Evolutionary conservation across 805 yeast species (phyloP), one percentile per base, ranked within the genome.

Genomic region (Metschnikowia lachancei): DNA sequence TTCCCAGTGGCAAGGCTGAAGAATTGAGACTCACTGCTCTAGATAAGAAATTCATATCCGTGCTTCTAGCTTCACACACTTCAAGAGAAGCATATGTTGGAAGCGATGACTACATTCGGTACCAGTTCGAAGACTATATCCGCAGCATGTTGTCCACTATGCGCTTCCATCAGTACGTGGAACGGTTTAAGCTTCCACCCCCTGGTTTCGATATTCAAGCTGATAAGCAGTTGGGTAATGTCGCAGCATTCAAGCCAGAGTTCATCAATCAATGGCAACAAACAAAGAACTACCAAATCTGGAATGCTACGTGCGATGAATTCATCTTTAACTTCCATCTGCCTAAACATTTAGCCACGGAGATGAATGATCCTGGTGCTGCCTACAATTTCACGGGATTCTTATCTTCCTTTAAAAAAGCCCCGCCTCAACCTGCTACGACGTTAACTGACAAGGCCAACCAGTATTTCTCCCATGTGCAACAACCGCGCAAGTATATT

Each of bases 101-200:
- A 5, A 67, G 65, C 54, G 98, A 94, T 58, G 99, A 94, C 64
- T 88, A 83, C 59, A 83, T 94, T 28, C 69, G 98, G 43, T 77
- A 82, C 66, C 89, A 83, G 57, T 91, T 92, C 64, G 99, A 94
- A 60, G 97, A 91, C 58, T 94, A 94, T 60, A 65, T 91, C 20
- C 76, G 85, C 48, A 88, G 95, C 10, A 63, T 94, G 52, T 62
- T 92, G 19, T 74, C 95, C 0, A 75, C 87, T 20, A 81, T 79
- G 18, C 85, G 95, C 63, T 86, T 83, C 56, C 77, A 77, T 53
- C 80, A 75, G 41, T 88, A 83, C 57, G 55, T 77, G 10, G 67
- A 65, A 4, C 58, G 64, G 40, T 72, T 69, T 47, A 45, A 56
- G 14, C 63, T 55, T 41, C 60, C 59, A n/a, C 77, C 77, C 1